Evolutionary conservation across 1,284 basidiomycete species (phyloP).

Genomic region (Malassezia furfur): DNA sequence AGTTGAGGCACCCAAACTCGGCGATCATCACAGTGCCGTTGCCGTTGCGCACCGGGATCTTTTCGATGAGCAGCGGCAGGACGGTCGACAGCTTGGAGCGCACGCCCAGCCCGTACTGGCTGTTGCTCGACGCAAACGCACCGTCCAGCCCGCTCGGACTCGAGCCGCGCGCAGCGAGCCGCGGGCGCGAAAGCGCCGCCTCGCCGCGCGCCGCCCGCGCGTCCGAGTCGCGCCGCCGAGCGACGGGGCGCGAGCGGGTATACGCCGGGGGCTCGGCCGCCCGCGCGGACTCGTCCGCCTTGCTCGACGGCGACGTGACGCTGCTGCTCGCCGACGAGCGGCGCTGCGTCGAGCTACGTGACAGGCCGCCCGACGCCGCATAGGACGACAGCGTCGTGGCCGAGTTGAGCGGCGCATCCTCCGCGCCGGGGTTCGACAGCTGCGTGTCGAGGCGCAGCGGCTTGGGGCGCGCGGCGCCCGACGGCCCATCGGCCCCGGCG

Average conservation of each 20-base stretch:
- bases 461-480: too few relatives aligned
- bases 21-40: conserved; percentile 30
- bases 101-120: conserved; percentile 44
- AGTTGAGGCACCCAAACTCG: conserved; percentile 49
- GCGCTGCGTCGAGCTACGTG: not conserved
- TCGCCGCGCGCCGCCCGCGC: too few relatives aligned
- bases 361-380: not conserved
- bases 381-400: not conserved
- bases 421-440: not conserved
- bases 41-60: conserved; percentile 28
- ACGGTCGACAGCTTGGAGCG: conserved; percentile 39
- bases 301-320: not conserved
- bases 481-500: too few relatives aligned
- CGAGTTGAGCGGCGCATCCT: not conserved
- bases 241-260: too few relatives aligned
- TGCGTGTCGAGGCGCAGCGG: not conserved
- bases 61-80: conserved; percentile 28
- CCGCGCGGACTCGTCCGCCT: too few relatives aligned
- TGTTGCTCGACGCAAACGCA: not conserved
- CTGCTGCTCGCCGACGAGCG: not conserved
- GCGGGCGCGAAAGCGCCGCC: too few relatives aligned
- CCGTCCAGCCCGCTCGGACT: not conserved
- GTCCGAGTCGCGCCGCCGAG: too few relatives aligned
- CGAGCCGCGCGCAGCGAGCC: not conserved
- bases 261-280: too few relatives aligned